Conservation (phyloP, 2,329 filamentous ascomycete species). For the Scolecobasidium constrictum region DNA sequence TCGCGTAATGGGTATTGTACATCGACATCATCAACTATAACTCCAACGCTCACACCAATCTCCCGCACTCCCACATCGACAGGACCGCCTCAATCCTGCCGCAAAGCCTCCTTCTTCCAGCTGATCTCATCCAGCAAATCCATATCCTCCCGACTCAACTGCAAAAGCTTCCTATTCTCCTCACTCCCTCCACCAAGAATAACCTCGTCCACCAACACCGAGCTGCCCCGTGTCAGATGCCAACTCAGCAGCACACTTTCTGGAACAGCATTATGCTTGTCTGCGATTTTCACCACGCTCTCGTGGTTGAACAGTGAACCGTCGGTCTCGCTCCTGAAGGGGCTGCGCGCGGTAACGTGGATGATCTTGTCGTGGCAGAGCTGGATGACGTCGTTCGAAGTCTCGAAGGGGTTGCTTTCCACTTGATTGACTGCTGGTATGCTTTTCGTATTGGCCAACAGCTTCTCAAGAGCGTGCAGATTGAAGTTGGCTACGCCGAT, state of each 20-base stretch:
- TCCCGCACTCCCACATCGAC: no score
- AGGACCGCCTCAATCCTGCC: no score
- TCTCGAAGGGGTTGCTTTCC: constrained; percentile 61
- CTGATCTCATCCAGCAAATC: no score
- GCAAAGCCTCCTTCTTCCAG: no score
- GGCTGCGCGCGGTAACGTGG: constrained; percentile 58
- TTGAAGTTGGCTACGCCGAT: constrained; percentile 11
- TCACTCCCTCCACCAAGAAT: no score
- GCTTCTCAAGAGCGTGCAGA: constrained; percentile 2
- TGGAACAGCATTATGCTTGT: constrained; percentile 36
- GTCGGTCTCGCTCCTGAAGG: constrained; percentile 36
- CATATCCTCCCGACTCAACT: no score
- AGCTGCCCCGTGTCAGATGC: no score
- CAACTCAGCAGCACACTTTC: constrained; percentile 59
- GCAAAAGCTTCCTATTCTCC: no score
- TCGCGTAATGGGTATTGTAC: no score
- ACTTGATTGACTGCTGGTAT: constrained; percentile 61
- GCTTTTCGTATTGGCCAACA: constrained; percentile 44
- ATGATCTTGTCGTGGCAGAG: constrained; percentile 59
- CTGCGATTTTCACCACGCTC: constrained; percentile 33
- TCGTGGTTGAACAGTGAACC: constrained; percentile 37
- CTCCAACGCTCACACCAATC: no score
- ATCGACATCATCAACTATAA: no score
- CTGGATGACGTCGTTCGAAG: constrained; percentile 61
- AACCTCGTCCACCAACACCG: no score